Conservation (phyloP, 805 yeast species). For the Pichia pseudocactophila region DNA sequence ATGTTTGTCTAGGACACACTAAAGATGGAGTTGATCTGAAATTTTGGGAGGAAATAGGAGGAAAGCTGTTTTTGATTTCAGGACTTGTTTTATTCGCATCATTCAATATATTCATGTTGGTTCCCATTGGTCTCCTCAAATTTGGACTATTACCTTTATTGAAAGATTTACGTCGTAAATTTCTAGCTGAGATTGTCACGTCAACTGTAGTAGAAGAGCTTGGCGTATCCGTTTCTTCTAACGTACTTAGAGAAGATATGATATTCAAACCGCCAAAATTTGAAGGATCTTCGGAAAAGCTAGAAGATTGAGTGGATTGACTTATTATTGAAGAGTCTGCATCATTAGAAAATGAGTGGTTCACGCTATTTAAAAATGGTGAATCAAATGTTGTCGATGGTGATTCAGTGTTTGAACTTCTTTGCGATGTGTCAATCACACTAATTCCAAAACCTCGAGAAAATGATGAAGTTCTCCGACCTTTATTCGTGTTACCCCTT, state of each 20-base stretch:
- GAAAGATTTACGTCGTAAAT: too few species aligned
- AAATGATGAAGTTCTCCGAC: not conserved
- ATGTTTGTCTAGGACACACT: not conserved
- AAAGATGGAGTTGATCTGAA: conserved; percentile 9
- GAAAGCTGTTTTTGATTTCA: not conserved
- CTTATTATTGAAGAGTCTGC: not conserved
- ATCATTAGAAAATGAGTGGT: not conserved
- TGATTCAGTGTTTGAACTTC: too few species aligned
- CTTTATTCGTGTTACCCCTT: not conserved
- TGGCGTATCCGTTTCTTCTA: not conserved
- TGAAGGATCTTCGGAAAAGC: not conserved
- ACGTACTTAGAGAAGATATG: too few species aligned
- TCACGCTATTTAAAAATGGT: too few species aligned
- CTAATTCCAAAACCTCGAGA: conserved; percentile 1
- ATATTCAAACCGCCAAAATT: too few species aligned
- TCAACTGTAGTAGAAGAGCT: not conserved
- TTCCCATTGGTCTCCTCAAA: too few species aligned
- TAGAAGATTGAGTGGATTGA: not conserved
- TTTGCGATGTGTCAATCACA: conserved; percentile 1
- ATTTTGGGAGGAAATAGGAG: conserved; percentile 1
- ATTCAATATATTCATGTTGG: too few species aligned
- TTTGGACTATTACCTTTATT: too few species aligned
- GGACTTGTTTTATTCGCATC: not conserved
- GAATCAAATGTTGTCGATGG: too few species aligned
- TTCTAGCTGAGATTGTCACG: not conserved